These are phyloP conservation scores for Letharia columbiana DNA, from an alignment of 495 filamentous ascomycete genomes.

Conservation along the genomic window DNA sequence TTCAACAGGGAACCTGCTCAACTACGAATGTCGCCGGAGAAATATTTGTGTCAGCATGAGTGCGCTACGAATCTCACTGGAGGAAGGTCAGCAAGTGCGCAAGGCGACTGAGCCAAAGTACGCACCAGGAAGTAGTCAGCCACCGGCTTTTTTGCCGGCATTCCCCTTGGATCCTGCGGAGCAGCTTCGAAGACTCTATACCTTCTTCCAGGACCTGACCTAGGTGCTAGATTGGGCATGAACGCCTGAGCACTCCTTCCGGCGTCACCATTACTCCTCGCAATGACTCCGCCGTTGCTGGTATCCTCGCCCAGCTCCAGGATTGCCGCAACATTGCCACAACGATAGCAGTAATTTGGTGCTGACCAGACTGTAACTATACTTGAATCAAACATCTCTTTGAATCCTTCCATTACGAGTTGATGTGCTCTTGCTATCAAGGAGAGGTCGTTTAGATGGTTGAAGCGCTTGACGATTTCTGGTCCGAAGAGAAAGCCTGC, in stretches of 20 bases:
- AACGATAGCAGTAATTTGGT: conserved; percentile 97
- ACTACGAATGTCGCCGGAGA: not conserved
- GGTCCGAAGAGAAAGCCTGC: conserved; percentile 94
- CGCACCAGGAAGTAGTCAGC: conserved; percentile 86
- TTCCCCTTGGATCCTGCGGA: conserved; percentile 90
- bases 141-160: conserved; percentile 98
- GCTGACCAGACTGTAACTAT: conserved; percentile 98
- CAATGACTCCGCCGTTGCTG: conserved; percentile 61
- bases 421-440: conserved; percentile 93
- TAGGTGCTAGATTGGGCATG: conserved; percentile 17
- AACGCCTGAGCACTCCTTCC: conserved; percentile 40
- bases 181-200: conserved; percentile 97
- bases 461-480: conserved; percentile 94
- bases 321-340: conserved; percentile 93
- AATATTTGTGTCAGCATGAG: not conserved
- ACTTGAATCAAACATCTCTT: conserved; percentile 93
- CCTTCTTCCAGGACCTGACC: conserved; percentile 70
- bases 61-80: not conserved
- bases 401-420: conserved; percentile 98
- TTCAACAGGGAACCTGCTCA: not conserved
- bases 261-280: conserved; percentile 73
- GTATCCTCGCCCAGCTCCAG: conserved; percentile 86
- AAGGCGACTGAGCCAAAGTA: not conserved
- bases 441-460: conserved; percentile 82
- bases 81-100: not conserved